Percentiles rank a stretch among this genome's conserved stretches.
These are phyloP conservation scores for Alternaria gaisen DNA, from an alignment of 2,329 filamentous ascomycete species.

Conservation along the genomic window DNA sequence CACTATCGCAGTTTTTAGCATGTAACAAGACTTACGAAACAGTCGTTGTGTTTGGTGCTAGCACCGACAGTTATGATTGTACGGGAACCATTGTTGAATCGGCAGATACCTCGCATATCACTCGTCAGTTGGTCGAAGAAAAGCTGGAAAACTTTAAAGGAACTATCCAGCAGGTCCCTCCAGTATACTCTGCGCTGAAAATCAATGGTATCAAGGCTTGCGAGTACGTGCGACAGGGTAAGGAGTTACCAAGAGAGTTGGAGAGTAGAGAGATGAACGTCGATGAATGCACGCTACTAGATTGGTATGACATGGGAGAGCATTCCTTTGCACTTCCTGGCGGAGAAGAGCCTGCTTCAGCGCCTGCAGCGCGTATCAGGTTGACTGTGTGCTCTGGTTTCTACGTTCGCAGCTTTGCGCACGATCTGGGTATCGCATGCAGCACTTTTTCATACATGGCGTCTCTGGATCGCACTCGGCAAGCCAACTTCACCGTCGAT, in stretches of 20 bases:
- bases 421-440: constrained; percentile 42
- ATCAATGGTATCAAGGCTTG: constrained; percentile 43
- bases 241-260: constrained; percentile 35
- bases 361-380: constrained; percentile 31
- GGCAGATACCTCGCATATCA: constrained; percentile 28
- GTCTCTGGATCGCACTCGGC: constrained; percentile 34
- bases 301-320: constrained; percentile 33
- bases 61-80: constrained; percentile 43
- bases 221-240: constrained; percentile 38
- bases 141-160: constrained; percentile 33
- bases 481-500: constrained; percentile 30
- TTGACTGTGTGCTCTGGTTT: constrained; percentile 43
- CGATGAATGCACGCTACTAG: constrained; percentile 38
- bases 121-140: constrained; percentile 26
- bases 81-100: constrained; percentile 29
- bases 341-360: constrained; percentile 15
- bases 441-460: constrained; percentile 36
- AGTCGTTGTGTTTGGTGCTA: constrained; percentile 38
- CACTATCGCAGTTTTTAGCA: constrained; percentile 35
- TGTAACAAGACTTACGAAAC: constrained; percentile 44
- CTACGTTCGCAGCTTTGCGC: constrained; percentile 46
- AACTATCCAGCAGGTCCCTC: constrained; percentile 36
- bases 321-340: constrained; percentile 28
- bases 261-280: constrained; percentile 40
- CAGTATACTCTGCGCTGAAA: constrained; percentile 43